Conservation (phyloP, 2,329 filamentous ascomycete species). For the Lecanoromycetidae sp. region DNA sequence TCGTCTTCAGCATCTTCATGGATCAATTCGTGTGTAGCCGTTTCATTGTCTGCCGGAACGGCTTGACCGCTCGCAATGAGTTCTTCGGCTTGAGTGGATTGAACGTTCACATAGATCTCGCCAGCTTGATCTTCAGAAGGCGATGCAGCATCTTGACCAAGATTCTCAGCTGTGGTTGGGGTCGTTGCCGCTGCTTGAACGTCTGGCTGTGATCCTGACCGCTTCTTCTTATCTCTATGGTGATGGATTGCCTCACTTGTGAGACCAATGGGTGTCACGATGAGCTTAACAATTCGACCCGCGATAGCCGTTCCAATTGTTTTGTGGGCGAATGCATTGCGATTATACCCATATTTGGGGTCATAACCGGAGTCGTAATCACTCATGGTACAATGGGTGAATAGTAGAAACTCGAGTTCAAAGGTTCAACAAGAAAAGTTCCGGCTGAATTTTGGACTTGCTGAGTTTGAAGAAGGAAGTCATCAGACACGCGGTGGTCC, state of each 20-base stretch:
- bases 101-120: not conserved
- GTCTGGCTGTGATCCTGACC: not conserved
- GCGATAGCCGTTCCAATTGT: not conserved
- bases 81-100: not conserved
- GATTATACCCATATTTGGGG: conserved; percentile 1
- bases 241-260: not conserved
- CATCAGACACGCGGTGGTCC: no score
- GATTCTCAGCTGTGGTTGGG: no score
- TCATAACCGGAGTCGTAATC: not conserved
- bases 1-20: not conserved
- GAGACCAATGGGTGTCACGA: not conserved
- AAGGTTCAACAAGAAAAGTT: no score
- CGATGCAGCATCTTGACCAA: no score
- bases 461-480: no score
- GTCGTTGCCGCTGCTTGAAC: not conserved
- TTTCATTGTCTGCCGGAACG: not conserved
- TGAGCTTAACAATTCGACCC: not conserved
- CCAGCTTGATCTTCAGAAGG: not conserved
- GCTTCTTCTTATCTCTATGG: not conserved
- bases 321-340: not conserved
- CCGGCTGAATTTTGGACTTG: no score
- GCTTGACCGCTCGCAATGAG: not conserved
- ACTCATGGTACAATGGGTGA: not conserved
- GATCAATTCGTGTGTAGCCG: not conserved
- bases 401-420: no score